Base-by-base conservation (phyloP, 2,329 filamentous ascomycete species). In the Trichoderma pleuroti region DNA sequence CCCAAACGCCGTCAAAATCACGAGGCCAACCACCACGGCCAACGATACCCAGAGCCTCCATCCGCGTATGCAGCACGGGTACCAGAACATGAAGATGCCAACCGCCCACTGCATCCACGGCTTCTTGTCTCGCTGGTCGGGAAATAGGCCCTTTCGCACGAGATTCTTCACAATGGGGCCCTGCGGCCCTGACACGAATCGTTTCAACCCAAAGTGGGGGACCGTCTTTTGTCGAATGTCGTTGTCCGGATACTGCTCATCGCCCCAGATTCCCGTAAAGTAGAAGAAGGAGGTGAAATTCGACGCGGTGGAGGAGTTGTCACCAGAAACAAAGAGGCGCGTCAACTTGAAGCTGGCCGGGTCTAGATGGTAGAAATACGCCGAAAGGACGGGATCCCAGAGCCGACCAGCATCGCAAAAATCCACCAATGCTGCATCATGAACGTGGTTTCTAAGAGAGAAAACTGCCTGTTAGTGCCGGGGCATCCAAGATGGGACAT, bases 241-340 rank as follows among this genome's bases (percentile, higher is more conserved):
- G 12, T 28, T 28, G 9, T 67, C 34, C 5, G 64, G 49, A 42
- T 67, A 67, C 21, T 67, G 52, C 3, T 26, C 64, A 32, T 67
- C 52, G 18, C 64, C 64, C 52, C 52, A 67, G 26, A 67, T n/a
- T 21, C 64, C 52, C 16, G 64, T 67, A 39, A 42, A 67, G 18
- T 57, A 67, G 34, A 67, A 67, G 34, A 67, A 67, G 24, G 52
- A 67, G 3, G 52, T 67, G 6, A 67, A 24, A 18, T 67, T 67
- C 21, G 34, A 67, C 18, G 34, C 24, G 8, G 36, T 3, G 12
- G 64, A 57, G 16, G 11, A 10, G 3, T 57, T 67, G 8, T 52
- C 42, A 3, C 12, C 14, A 4, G 52, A 59, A 12, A 36, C 14
- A 28, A 57, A 57, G 4, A 67, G 64, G 7, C 52, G 64, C 34